Percentiles rank a stretch among this genome's conserved stretches.
phyloP scores from a whole-genome alignment of 805 yeast species.

The Candida methanosorbosa region DNA sequence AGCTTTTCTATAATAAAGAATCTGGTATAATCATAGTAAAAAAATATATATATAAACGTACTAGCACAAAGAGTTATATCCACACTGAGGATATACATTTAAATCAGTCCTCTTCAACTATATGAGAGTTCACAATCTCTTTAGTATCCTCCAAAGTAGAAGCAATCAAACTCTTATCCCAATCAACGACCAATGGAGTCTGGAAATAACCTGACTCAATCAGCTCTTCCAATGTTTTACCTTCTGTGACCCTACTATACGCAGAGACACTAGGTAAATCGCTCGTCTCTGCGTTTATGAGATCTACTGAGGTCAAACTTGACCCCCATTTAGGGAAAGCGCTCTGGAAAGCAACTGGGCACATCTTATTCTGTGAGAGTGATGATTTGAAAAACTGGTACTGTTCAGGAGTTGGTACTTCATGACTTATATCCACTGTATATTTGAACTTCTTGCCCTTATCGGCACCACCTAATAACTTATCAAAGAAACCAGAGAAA shows the following conservation, averaged over 20 bases:
- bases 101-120: too few species aligned
- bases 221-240: conserved; percentile 12
- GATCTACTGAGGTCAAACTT: neutral
- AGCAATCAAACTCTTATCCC: conserved; percentile 51
- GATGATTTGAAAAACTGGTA: conserved; percentile 18
- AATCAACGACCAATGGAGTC: conserved; percentile 50
- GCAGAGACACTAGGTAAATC: neutral
- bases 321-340: conserved; percentile 21
- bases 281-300: neutral
- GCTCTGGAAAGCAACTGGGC: conserved; percentile 17
- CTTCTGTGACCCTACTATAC: neutral
- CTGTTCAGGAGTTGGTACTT: conserved; percentile 23
- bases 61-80: too few species aligned
- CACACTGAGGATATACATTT: too few species aligned
- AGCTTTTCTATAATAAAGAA: too few species aligned
- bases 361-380: conserved; percentile 18
- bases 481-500: neutral
- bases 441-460: conserved; percentile 13
- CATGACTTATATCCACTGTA: conserved; percentile 13
- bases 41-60: too few species aligned
- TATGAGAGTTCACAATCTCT: neutral
- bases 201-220: conserved; percentile 19
- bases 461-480: neutral
- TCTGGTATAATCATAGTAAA: too few species aligned
- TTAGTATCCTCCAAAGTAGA: conserved; percentile 28